Percentiles rank a stretch among this genome's conserved stretches.
Conservation (phyloP, 495 filamentous ascomycete species). For the Cetradonia linearis region DNA sequence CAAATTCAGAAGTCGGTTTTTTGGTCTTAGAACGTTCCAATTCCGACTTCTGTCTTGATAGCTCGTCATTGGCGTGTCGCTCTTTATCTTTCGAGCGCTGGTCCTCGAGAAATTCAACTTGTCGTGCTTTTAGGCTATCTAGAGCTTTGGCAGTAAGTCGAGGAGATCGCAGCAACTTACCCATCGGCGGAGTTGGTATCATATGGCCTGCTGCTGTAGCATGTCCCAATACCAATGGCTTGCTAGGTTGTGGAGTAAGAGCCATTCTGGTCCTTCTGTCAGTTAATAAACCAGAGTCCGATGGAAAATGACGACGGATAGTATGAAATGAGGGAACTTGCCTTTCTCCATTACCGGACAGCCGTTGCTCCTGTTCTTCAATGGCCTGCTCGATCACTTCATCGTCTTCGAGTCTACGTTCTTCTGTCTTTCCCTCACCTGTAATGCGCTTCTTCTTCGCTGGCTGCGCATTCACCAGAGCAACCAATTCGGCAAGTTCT, state of each 20-base stretch:
- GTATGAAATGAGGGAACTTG: background rate
- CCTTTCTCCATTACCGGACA: background rate
- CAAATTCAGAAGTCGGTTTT: background rate
- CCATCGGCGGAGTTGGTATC: background rate
- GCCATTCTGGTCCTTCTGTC: background rate
- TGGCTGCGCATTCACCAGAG: slow-evolving; percentile 18
- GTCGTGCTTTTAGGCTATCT: background rate
- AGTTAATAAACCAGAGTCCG: background rate
- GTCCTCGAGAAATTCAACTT: background rate
- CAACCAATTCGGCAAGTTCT: slow-evolving; percentile 15
- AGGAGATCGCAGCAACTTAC: background rate
- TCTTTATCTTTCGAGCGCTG: background rate
- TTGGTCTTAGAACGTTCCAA: background rate
- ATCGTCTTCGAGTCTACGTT: slow-evolving; percentile 12
- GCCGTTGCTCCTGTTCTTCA: slow-evolving; percentile 2
- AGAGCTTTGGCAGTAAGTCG: background rate
- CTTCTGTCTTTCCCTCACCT: slow-evolving; percentile 16
- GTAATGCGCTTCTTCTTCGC: slow-evolving; percentile 20
- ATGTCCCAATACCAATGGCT: background rate
- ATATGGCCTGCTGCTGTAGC: background rate
- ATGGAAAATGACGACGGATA: background rate
- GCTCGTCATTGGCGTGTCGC: background rate
- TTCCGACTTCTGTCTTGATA: background rate
- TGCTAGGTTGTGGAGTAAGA: background rate
- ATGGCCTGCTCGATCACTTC: slow-evolving; percentile 15